Evolutionary conservation across 345 rosid species (phyloP), one percentile per base, ranked within the genome.

Genomic region (Punica granatum): DNA sequence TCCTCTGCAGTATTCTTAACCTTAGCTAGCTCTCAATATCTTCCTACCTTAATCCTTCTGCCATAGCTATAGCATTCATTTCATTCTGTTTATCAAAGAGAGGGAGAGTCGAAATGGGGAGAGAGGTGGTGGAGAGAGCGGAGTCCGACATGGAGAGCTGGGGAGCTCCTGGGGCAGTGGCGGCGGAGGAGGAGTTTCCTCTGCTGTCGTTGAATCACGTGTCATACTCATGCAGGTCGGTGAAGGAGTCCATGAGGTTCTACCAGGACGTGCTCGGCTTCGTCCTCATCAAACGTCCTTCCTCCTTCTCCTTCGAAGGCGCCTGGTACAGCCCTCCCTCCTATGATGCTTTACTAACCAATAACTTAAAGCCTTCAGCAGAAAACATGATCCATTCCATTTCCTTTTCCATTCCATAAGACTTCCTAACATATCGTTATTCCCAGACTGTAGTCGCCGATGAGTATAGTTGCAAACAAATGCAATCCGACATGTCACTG

Each of bases 241-340:
- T 77, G 65, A 26, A 37, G 9, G 67, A 53, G 16, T 78, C 84
- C 26, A 74, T 78, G 1, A 58, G 60, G 75, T 83, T 83, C 67
- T 80, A 83, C 36, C 77, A 76, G 36, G 77, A 80, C 15, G 84
- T 83, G 32, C 70, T 83, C 64, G 86, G 84, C 6, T 83, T 83
- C 69, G 84, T 69, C 21, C 71, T 78, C 71, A 78, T 83, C 76
- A 78, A 83, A 70, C 72, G 86, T 26, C 86, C 86, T 16, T 83
- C 84, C 67, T 83, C 84, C 56, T 83, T 83, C 66, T 3, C 77
- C 30, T 83, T 76, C 60, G 80, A 80, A 72, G 86, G 86, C 66
- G 86, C 84, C 64, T 80, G 86, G 84, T 83, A 79, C 43, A 66
- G 33, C 33, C 32, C 15, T 19, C 12, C 51, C 51, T 44, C 51